These are phyloP conservation scores for Penicillium sp. DNA, from an alignment of 2,329 filamentous ascomycete species.

Conservation along the genomic window DNA sequence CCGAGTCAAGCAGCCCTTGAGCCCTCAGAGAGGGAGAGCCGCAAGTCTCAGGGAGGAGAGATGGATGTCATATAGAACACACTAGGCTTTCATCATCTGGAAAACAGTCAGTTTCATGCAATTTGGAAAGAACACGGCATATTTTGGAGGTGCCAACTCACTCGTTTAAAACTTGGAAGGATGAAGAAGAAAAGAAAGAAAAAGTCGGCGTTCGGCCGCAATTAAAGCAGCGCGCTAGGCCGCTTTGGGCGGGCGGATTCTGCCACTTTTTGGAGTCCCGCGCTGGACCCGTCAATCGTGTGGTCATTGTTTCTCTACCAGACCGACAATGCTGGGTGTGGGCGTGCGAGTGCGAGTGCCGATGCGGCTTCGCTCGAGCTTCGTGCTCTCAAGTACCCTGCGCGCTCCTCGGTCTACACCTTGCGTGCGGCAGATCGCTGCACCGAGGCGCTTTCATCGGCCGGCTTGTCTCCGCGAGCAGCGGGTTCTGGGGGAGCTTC, in stretches of 20 bases:
- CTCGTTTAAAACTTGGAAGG: constrained; percentile 99
- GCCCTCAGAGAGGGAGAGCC: constrained; percentile 78
- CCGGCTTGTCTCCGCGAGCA: constrained; percentile 24
- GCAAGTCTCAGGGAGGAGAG: constrained; percentile 61
- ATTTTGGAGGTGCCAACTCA: constrained; percentile 58
- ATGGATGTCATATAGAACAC: constrained; percentile 87
- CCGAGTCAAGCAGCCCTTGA: constrained; percentile 75
- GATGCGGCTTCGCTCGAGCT: constrained; percentile 33
- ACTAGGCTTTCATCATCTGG: constrained; percentile 99
- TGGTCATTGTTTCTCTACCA: background rate
- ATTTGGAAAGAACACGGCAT: background rate
- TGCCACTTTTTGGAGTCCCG: too few relatives aligned
- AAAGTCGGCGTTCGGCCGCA: constrained; percentile 20
- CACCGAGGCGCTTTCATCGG: constrained; percentile 24
- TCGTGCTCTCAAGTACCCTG: constrained; percentile 40
- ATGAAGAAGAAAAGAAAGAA: constrained; percentile 66
- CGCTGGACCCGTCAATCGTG: background rate
- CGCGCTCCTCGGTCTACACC: constrained; percentile 17
- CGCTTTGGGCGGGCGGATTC: constrained; percentile 22
- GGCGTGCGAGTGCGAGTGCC: constrained; percentile 26
- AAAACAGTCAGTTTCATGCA: constrained; percentile 23
- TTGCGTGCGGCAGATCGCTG: constrained; percentile 7
- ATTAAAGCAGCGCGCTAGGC: constrained; percentile 28
- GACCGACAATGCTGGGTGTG: constrained; percentile 20
- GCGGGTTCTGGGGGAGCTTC: constrained; percentile 13